Conservation (phyloP, 176 grass and related monocot genomes). For the Raddia distichophylla region DNA sequence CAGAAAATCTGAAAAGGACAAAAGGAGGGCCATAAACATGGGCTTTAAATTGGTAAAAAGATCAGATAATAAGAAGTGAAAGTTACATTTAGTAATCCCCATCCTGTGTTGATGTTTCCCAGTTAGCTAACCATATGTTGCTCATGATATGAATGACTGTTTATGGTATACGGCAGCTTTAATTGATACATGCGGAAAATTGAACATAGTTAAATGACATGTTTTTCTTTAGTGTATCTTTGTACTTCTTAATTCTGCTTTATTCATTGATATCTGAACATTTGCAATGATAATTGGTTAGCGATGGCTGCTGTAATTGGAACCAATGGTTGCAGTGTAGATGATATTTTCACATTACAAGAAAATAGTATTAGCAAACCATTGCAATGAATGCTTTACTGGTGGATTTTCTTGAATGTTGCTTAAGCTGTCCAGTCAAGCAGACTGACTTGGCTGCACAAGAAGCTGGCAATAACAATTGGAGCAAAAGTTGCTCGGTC, state of each 20-base stretch:
- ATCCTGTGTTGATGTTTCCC: slow-evolving; percentile 12
- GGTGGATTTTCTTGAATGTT: slow-evolving; percentile 17
- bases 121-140: background rate
- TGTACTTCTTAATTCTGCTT: background rate
- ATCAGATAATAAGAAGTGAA: background rate
- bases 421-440: background rate
- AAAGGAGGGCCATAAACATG: background rate
- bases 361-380: slow-evolving; percentile 8
- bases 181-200: slow-evolving; percentile 7
- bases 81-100: background rate
- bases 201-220: background rate
- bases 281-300: background rate
- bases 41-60: background rate
- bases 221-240: background rate
- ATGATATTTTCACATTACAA: background rate
- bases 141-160: background rate
- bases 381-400: background rate
- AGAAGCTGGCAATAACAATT: background rate
- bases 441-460: slow-evolving; percentile 3
- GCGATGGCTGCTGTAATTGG: background rate
- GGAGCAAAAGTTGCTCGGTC: background rate
- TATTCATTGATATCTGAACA: slow-evolving; percentile 12
- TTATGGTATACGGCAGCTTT: slow-evolving; percentile 2
- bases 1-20: background rate
- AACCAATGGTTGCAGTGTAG: background rate